These are phyloP conservation scores for Tuber brumale DNA, from an alignment of 495 filamentous ascomycete genomes.

Conservation along the genomic window DNA sequence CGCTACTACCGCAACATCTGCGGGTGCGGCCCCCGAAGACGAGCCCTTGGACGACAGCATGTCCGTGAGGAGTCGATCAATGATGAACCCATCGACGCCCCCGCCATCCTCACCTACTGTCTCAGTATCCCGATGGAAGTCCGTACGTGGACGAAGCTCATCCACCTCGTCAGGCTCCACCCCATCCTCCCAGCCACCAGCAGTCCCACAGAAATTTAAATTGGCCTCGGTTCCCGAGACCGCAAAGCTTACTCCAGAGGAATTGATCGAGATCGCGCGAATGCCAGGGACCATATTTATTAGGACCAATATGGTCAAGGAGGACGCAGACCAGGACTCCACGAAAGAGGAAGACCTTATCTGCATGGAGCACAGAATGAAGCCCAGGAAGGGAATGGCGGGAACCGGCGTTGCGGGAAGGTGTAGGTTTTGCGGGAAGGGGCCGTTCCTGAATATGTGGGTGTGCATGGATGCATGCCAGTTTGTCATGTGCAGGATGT, in stretches of 20 bases:
- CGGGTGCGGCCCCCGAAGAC: conserved; percentile 14
- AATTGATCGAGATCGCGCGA: conserved; percentile 24
- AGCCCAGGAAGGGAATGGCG: conserved; percentile 39
- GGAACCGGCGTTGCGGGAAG: conserved; percentile 33
- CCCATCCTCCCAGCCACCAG: conserved; percentile 21
- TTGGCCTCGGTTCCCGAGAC: conserved; percentile 27
- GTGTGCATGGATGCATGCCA: conserved; percentile 38
- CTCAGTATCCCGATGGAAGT: conserved; percentile 34
- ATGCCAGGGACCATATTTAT: conserved; percentile 40
- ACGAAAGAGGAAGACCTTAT: conserved; percentile 15
- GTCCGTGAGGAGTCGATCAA: conserved; percentile 1
- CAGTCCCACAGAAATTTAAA: background rate
- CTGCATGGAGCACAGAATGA: conserved; percentile 35
- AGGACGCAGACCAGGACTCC: conserved; percentile 10
- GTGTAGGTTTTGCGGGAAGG: conserved; percentile 39
- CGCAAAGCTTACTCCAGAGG: conserved; percentile 30
- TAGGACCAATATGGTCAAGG: conserved; percentile 30
- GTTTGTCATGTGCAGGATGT: conserved; percentile 40
- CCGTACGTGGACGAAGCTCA: conserved; percentile 7
- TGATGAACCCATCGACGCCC: background rate
- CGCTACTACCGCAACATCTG: conserved; percentile 6
- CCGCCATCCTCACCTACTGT: conserved; percentile 17
- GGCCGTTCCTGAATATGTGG: conserved; percentile 41
- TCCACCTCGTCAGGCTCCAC: background rate
- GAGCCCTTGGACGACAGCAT: background rate